phyloP scores from a whole-genome alignment of 441 rosid species.

The Pelargonium fulgidum region DNA sequence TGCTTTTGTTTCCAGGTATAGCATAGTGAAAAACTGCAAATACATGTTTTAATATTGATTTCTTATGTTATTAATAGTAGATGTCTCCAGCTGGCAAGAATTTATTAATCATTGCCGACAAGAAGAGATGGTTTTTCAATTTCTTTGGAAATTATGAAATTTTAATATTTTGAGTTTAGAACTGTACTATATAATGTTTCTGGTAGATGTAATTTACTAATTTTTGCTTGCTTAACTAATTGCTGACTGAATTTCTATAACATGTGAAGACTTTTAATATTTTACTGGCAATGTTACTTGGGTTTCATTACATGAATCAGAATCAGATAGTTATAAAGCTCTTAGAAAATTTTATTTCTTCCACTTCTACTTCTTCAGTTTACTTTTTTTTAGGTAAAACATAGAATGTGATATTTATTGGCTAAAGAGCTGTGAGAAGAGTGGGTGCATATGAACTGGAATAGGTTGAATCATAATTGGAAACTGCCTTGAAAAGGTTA shows the following conservation, averaged over 20 bases:
- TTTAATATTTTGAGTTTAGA: background rate
- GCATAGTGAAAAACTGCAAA: background rate
- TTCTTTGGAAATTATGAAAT: background rate
- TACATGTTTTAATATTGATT: background rate
- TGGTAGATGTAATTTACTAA: background rate
- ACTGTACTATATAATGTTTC: background rate
- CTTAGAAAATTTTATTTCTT: too few species aligned
- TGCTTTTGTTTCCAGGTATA: constrained; percentile 65
- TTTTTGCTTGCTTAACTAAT: background rate
- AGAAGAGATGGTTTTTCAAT: background rate
- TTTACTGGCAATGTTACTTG: background rate
- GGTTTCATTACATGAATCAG: background rate
- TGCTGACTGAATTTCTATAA: background rate
- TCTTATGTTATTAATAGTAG: background rate
- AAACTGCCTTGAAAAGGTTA: too few species aligned
- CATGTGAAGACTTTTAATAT: background rate
- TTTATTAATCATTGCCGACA: background rate
- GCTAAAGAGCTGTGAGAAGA: too few species aligned
- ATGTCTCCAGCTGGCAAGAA: background rate
- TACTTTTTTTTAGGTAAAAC: too few species aligned
- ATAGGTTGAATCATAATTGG: too few species aligned
- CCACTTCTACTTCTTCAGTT: too few species aligned
- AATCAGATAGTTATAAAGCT: background rate
- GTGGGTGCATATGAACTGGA: too few species aligned
- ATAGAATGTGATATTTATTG: too few species aligned